These are phyloP conservation scores for Trichoderma brevicompactum DNA, from an alignment of 2,329 filamentous ascomycete species.

Conservation along the genomic window DNA sequence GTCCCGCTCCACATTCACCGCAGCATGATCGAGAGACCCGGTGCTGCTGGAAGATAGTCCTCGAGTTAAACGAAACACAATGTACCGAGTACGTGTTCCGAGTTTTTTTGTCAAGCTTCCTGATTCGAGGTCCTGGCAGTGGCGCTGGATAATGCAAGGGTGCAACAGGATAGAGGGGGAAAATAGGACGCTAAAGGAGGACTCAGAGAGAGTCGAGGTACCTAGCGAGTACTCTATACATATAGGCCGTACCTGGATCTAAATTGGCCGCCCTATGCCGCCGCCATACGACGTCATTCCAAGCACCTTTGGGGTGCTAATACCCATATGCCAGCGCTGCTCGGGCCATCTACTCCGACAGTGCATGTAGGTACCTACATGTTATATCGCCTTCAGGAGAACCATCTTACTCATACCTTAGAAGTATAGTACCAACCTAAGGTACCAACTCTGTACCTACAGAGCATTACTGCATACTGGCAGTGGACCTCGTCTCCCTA, in stretches of 20 bases:
- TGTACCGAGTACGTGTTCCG: too few relatives aligned
- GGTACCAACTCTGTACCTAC: too few relatives aligned
- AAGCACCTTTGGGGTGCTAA: slow-evolving; percentile 3
- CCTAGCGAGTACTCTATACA: slow-evolving; percentile 15
- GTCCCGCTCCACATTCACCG: slow-evolving; percentile 19
- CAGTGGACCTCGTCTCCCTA: too few relatives aligned
- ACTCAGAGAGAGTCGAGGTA: background rate
- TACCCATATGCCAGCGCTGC: background rate
- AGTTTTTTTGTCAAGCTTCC: too few relatives aligned
- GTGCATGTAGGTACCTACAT: background rate
- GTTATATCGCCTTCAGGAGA: too few relatives aligned
- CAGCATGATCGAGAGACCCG: slow-evolving; percentile 12
- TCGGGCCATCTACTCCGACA: background rate
- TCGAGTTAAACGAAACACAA: background rate
- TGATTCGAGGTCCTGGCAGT: background rate
- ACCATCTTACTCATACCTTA: too few relatives aligned
- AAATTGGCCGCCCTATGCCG: slow-evolving; percentile 5
- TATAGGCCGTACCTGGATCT: slow-evolving; percentile 8
- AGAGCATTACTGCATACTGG: too few relatives aligned
- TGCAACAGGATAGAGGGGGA: background rate
- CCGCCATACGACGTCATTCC: slow-evolving; percentile 20
- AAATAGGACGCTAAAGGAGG: slow-evolving; percentile 17
- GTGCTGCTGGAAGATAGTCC: background rate
- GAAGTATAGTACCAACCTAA: too few relatives aligned
- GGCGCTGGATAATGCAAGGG: slow-evolving; percentile 1